Base-by-base conservation (phyloP, 257 asterid genomes). In the Linaria vulgaris region DNA sequence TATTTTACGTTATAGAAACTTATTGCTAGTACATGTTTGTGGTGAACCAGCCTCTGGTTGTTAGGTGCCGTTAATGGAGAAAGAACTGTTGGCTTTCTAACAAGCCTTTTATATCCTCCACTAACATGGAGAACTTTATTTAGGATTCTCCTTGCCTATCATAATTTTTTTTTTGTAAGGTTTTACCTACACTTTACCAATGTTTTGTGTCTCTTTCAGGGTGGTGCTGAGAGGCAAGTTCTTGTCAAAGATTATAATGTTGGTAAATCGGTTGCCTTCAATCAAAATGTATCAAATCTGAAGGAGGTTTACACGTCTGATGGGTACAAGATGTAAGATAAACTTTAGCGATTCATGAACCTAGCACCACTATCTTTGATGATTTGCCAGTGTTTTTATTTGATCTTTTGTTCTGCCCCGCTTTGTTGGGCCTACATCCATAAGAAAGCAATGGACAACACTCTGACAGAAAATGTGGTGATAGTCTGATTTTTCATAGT, bases 281-380 rank as follows among this genome's bases (percentile, higher is more conserved):
- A 85, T 48, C 88, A 74, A 69, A 81, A 82, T 64, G 69, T 85
- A 68, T 66, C 83, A 68, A 87, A 92, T 71, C 83, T 89, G 68
- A 92, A 82, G 79, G 97, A 87, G 79, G 97, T 85, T 59, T 89
- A 79, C 77, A 85, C 96, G 23, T 66, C 88, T 13, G 99, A 92
- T 77, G 99, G 99, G 63, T 75, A 52, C 67, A 89, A 73, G 79
- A 85, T 92, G 99, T 91, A 84, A 74, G 91, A 38, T 64, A 21
- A 43, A 65, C 69, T 54, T 15, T 34, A 53, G 52, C 50, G 14
- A 22, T 34, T 52, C 17, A 12, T 65, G 61, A 74, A 44, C 30
- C 8, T 9, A 41, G 14, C 16, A 44, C 50, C 6, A 12, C 31
- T 43, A 12, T 22, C 30, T n/a, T n/a, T 19, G 30, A 41, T 20